Conservation (phyloP, 805 yeast species). For the Starmerella floricola region DNA sequence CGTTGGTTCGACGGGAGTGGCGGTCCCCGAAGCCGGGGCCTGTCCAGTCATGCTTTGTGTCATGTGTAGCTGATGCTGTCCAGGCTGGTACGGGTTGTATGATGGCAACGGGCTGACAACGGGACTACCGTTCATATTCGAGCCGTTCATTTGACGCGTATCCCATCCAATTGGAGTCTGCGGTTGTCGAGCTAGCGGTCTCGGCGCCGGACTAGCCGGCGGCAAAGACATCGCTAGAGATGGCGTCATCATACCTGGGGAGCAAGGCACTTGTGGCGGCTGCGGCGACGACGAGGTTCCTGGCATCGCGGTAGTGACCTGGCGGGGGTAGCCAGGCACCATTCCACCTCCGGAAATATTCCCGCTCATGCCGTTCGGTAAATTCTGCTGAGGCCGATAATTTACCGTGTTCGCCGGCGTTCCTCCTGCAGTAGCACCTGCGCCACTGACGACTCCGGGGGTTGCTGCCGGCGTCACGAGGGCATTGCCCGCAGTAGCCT, state of each 20-base stretch:
- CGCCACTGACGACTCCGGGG: too few species aligned
- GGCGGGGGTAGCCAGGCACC: neutral
- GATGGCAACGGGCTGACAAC: conserved; percentile 10
- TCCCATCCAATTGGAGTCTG: neutral
- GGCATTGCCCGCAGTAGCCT: too few species aligned
- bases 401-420: too few species aligned
- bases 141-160: neutral
- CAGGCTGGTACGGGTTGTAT: conserved; percentile 1
- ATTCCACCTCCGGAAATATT: too few species aligned
- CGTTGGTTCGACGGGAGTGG: too few species aligned
- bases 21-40: too few species aligned
- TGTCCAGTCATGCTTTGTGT: neutral
- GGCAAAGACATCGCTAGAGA: neutral
- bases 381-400: too few species aligned
- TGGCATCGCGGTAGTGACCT: neutral
- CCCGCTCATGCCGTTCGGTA: too few species aligned
- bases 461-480: too few species aligned
- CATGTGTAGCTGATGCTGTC: neutral
- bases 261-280: neutral
- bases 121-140: conserved; percentile 2
- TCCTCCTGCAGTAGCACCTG: too few species aligned
- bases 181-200: conserved; percentile 1
- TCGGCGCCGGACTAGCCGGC: neutral
- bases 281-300: neutral
- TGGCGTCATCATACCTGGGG: conserved; percentile 2